Conservation (phyloP, 106 monocot species). For the Amphibolis antarctica region DNA sequence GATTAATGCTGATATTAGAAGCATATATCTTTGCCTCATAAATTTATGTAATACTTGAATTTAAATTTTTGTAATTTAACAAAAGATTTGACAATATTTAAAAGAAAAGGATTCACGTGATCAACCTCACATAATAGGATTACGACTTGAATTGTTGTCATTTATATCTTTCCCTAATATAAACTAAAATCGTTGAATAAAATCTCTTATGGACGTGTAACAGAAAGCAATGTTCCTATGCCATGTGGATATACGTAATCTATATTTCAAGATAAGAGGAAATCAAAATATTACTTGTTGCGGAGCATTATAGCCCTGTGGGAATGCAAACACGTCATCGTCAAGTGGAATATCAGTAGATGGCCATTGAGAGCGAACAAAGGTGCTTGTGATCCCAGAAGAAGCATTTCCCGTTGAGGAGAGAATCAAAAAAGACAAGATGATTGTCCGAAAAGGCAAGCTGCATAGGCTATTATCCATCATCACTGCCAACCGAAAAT, state of each 20-base stretch:
- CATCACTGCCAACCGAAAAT: neutral
- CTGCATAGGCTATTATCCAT: neutral
- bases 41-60: too few relatives aligned
- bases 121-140: too few relatives aligned
- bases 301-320: slow-evolving; percentile 75
- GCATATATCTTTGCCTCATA: too few relatives aligned
- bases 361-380: slow-evolving; percentile 63
- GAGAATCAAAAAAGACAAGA: slow-evolving; percentile 25
- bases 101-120: too few relatives aligned
- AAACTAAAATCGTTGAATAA: too few relatives aligned
- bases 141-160: too few relatives aligned
- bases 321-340: slow-evolving; percentile 60
- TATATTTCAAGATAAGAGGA: neutral
- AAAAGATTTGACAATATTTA: too few relatives aligned
- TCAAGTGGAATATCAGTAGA: slow-evolving; percentile 86
- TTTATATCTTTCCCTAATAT: too few relatives aligned
- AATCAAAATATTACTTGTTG: slow-evolving; percentile 48
- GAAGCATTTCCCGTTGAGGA: slow-evolving; percentile 25
- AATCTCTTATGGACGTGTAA: too few relatives aligned
- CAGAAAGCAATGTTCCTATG: neutral
- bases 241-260: neutral
- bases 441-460: slow-evolving; percentile 11
- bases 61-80: too few relatives aligned
- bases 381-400: slow-evolving; percentile 64
- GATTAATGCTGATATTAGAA: too few relatives aligned